phyloP scores from a whole-genome alignment of 176 grass and related monocot species.

The Otatea glauca region DNA sequence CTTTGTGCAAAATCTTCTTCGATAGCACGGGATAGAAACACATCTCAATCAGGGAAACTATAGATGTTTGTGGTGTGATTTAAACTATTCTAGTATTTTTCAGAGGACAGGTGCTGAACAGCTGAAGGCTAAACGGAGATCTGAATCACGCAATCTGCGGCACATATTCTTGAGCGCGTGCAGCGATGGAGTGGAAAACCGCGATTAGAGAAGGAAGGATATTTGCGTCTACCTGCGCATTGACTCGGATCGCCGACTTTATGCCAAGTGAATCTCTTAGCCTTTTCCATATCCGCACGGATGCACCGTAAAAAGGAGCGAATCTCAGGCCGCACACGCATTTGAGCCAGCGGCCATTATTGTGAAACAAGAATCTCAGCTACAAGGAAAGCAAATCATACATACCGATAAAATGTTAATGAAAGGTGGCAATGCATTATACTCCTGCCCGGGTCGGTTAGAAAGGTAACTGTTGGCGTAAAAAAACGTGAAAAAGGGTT shows the following conservation, averaged over 20 bases:
- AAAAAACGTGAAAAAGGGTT: too few species aligned
- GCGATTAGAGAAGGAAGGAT: not conserved
- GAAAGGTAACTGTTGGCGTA: too few species aligned
- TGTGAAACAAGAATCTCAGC: conserved; percentile 9
- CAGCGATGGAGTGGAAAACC: not conserved
- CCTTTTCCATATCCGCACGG: conserved; percentile 42
- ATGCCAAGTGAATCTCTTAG: not conserved
- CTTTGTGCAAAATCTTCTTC: too few species aligned
- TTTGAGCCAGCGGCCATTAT: not conserved
- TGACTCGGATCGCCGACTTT: conserved; percentile 31
- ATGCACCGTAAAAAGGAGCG: conserved; percentile 29
- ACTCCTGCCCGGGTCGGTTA: not conserved
- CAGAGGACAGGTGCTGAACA: not conserved
- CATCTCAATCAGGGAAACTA: too few species aligned
- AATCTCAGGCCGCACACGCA: conserved; percentile 35
- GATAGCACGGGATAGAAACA: too few species aligned
- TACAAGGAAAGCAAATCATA: not conserved
- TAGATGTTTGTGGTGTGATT: too few species aligned
- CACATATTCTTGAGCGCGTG: not conserved
- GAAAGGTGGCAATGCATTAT: not conserved
- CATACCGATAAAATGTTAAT: not conserved
- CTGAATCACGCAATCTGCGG: conserved; percentile 14
- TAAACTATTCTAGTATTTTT: too few species aligned
- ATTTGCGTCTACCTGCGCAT: not conserved
- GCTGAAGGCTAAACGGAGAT: not conserved